Evolutionary conservation across 495 filamentous ascomycete species (phyloP).

Genomic region (Neurospora hispaniola): DNA sequence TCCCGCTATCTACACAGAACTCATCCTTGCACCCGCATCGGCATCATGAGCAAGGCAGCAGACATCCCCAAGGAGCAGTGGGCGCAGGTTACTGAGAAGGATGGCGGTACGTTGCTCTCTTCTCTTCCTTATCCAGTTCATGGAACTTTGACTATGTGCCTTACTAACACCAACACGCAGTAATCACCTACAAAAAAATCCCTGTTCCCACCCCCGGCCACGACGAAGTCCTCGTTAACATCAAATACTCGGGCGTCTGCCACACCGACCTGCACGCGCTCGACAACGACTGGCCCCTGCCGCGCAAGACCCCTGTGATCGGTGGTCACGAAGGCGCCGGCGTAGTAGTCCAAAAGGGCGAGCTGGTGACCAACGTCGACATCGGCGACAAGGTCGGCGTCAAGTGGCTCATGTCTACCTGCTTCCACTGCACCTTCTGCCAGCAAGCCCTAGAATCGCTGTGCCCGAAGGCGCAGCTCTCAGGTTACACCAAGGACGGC

Average conservation of each 20-base stretch:
- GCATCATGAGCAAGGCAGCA: neutral
- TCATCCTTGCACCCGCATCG: neutral
- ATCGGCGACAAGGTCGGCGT: constrained; percentile 74
- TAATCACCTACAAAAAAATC: constrained; percentile 59
- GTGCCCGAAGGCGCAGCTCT: constrained; percentile 57
- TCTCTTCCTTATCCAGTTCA: neutral
- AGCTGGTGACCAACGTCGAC: constrained; percentile 56
- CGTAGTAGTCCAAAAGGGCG: constrained; percentile 65
- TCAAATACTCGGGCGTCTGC: constrained; percentile 85
- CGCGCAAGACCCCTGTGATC: constrained; percentile 66
- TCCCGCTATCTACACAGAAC: neutral
- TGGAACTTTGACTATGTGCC: neutral
- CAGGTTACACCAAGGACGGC: constrained; percentile 82
- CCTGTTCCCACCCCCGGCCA: constrained; percentile 63
- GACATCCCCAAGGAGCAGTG: constrained; percentile 61
- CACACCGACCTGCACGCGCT: constrained; percentile 79
- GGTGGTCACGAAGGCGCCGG: constrained; percentile 91
- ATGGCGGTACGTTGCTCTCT: constrained; percentile 42
- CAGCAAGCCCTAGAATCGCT: constrained; percentile 53
- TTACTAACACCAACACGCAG: constrained; percentile 26
- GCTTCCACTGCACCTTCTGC: constrained; percentile 69
- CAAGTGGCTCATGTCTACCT: constrained; percentile 82
- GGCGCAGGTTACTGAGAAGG: constrained; percentile 73
- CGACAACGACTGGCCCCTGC: constrained; percentile 76
- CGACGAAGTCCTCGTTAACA: constrained; percentile 76